Base-by-base conservation (phyloP, 2,329 filamentous ascomycete species). In the Aureobasidium sp. region DNA sequence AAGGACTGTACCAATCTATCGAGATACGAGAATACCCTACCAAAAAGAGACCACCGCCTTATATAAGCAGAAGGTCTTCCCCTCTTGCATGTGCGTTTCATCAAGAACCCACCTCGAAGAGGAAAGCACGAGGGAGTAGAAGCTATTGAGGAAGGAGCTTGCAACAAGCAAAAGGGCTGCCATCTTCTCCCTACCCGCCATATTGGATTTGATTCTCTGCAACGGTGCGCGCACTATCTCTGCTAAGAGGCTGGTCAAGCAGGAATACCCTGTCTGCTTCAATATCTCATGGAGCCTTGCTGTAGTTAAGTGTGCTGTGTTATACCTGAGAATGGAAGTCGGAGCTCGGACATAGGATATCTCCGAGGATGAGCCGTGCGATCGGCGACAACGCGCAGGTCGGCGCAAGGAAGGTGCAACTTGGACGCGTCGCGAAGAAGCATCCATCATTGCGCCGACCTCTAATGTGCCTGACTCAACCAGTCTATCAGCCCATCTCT, bases 391-490 rank as follows among this genome's bases (percentile, higher is more conserved):
- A 27, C 45, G 45, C 45, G 45, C 45, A 30, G 5, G 45, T 48
- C 45, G 45, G 27, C 57, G 30, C 57, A 41, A 50, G 57, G 57
- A 42, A 59, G 37, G 34, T 49, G 45, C 16, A 39, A 16, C 49
- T 32, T 21, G 11, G 44, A 50, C 57, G 57, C 57, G 57, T 57
- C 32, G 39, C 29, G 53, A 47, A 21, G 21, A 5, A 36, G 25
- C 50, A 32, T 42, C 36, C n/a, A 58, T 37, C 21, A 34, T 58
- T 48, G 61, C 61, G 47, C 45, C 53, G 30, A 62, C 29, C 50
- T 59, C 36, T 48, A 34, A 21, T 25, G 44, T 16, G n/a, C 34
- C 21, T 21, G 21, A 21, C 21, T 21, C 21, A 21, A 21, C 21
- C 21, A 21, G 21, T 21, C 21, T 21, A 21, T 21, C 21, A 21